Base-by-base conservation (phyloP, 1,284 basidiomycete species). In the Singerocomus inundabilis region DNA sequence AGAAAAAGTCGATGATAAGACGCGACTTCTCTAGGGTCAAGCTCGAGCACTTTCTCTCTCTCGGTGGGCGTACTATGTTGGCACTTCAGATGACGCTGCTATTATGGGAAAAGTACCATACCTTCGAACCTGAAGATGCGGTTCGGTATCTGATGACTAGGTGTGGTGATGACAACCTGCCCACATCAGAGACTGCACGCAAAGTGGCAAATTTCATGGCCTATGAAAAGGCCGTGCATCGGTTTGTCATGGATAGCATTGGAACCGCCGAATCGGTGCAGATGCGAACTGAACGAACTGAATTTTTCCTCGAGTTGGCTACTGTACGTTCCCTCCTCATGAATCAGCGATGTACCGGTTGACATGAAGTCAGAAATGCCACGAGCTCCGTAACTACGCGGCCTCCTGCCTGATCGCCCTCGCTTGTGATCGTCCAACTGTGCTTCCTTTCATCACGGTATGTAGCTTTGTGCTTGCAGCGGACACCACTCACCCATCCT, bases 261-360 rank as follows among this genome's bases (percentile, higher is more conserved):
- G 60, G 75, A 11, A 59, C 61, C 31, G 60, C 61, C 9, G 34
- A 48, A 28, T 57, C 60, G 6, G 38, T 55, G 8, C 54, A 55
- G 34, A 46, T 41, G 40, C 67, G 64, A 32, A 54, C 40, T 6
- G 52, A 61, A 11, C 47, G 70, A n/a, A 58, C 72, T 0, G 66
- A 67, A 32, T 72, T 77, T 52, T 77, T 77, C 69, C 45, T 76
- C 9, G 71, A 73, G 40, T 51, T 76, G 39, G 70, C 77, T 11
- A 61, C 52, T 5, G 77, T 78, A 46, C 51, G 70, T 40, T 29
- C 38, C 38, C 13, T 25, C 11, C 16, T n/a, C 18, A 32, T 47
- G 11, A 4, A 41, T 30, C 16, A 6, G 35, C 11, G 24, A 26
- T 2, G 3, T 13, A n/a, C 5, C 28, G 13, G 21, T 36, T 61